Evolutionary conservation across 176 grass and related monocot species (phyloP).

Genomic region (Bonia amplexicaulis): DNA sequence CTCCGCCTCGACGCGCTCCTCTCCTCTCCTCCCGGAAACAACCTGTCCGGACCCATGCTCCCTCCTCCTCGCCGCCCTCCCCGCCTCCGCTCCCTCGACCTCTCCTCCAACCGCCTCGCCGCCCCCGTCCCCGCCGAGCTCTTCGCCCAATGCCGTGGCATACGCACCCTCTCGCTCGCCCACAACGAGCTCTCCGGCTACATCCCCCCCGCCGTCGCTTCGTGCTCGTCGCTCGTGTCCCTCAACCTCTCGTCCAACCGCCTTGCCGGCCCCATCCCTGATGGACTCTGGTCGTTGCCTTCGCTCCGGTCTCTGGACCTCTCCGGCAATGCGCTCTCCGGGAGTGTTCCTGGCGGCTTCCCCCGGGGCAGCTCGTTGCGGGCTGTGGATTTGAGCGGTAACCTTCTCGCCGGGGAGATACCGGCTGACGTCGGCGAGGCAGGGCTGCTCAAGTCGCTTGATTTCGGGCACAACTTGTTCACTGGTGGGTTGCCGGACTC

Average conservation of each 20-base stretch:
- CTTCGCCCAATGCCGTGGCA: constrained; percentile 69
- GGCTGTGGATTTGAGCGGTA: constrained; percentile 52
- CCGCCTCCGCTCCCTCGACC: constrained; percentile 57
- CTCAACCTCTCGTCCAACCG: constrained; percentile 85
- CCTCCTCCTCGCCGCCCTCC: constrained; percentile 45
- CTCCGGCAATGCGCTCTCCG: constrained; percentile 63
- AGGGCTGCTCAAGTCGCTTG: constrained; percentile 56
- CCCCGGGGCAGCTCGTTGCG: constrained; percentile 47
- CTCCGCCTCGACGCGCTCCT: constrained; percentile 71
- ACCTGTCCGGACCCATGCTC: constrained; percentile 58
- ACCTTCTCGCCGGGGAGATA: constrained; percentile 68
- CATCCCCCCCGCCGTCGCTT: constrained; percentile 46
- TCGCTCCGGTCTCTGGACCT: constrained; percentile 77
- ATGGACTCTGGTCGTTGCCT: constrained; percentile 64
- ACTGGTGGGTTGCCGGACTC: constrained; percentile 58
- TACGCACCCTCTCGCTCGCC: constrained; percentile 54
- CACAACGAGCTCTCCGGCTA: constrained; percentile 59
- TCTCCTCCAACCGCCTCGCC: constrained; percentile 65
- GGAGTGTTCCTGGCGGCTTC: constrained; percentile 54
- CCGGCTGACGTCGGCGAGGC: constrained; percentile 67
- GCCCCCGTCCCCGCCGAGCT: constrained; percentile 53
- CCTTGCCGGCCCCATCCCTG: constrained; percentile 54
- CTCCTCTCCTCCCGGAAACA: constrained; percentile 56
- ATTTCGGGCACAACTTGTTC: constrained; percentile 72
- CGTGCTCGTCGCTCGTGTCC: constrained; percentile 58